A percentile compares a stretch with the other conserved stretches of the same genome.
These are phyloP conservation scores for Glycine latifolia DNA, from an alignment of 306 rosid species.

Conservation along the genomic window DNA sequence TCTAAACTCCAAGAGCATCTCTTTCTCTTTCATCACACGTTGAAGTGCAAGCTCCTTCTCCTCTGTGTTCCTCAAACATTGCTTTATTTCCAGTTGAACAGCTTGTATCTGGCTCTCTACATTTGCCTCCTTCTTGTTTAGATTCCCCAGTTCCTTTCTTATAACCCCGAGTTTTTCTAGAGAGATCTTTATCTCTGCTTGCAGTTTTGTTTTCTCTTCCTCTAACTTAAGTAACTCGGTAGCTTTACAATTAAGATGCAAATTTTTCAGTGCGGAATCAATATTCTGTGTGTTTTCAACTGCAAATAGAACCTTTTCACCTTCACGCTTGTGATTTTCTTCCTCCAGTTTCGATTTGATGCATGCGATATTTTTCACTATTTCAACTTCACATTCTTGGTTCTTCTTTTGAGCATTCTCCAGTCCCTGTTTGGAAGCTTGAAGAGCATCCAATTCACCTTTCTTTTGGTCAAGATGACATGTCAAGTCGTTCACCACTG, in stretches of 20 bases:
- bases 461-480: constrained; percentile 64
- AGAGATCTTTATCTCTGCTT: constrained; percentile 50
- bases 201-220: constrained; percentile 59
- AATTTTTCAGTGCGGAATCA: constrained; percentile 63
- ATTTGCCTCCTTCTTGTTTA: constrained; percentile 46
- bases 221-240: constrained; percentile 58
- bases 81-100: constrained; percentile 48
- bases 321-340: constrained; percentile 74
- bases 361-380: constrained; percentile 54
- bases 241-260: constrained; percentile 58
- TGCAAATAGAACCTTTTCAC: constrained; percentile 80
- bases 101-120: constrained; percentile 48
- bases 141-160: constrained; percentile 57
- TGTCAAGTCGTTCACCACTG: constrained; percentile 55
- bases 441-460: constrained; percentile 59
- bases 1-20: constrained; percentile 55
- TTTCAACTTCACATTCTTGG: constrained; percentile 70
- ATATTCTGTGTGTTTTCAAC: constrained; percentile 70
- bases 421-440: constrained; percentile 59
- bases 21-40: constrained; percentile 54
- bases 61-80: constrained; percentile 43
- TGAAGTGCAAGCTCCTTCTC: constrained; percentile 51
- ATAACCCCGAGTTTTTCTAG: constrained; percentile 49
- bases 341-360: constrained; percentile 78
- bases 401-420: constrained; percentile 57